Evolutionary conservation across 352 stramenopile genomes (phyloP), one percentile per base, ranked within the genome.

Genomic region (Elongisporangium senticosum): DNA sequence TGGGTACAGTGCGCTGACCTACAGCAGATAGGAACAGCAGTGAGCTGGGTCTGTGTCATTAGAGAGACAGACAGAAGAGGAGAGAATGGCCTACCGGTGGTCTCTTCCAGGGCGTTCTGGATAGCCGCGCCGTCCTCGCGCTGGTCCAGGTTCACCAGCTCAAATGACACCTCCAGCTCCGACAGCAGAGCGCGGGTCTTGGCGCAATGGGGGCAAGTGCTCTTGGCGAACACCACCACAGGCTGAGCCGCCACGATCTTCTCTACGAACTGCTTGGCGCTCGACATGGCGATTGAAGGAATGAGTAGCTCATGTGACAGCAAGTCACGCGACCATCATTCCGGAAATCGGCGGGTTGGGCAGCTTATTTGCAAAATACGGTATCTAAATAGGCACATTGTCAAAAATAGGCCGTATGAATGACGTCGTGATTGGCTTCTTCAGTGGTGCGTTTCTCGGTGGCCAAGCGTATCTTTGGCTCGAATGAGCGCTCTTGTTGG

Each of bases 1-100:
- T 96, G 1, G 94, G 90, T 19, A 98, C 90, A 6, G 86, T 97
- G 56, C 72, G 68, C 59, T 96, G 86, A 28, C 83, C 88, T 22
- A 40, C 14, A 43, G 10, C 33, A 43, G 10, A 43, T 17, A 39
- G 10, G 11, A 4, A 43, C 11, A 43, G 3, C 11, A 43, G 3
- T 43, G 33, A 43, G 33, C 11, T 43, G 33, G 13, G 33, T 43
- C 4, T 1, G 10, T 11, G 2, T 7, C 33, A 43, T 17, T 17
- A 43, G 33, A 43, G 33, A 10, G 1, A 43, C 33, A 17, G 23
- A 26, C 2, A 4, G 4, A 52, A 52, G 20, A 14, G 1, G 58
- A 65, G 7, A 10, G 33, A 43, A 17, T 51, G 33, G 14, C 52
- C 17, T 39, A 64, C 53, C 53, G 14, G 59, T 61, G 15, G 54